A percentile compares a stretch with the other conserved stretches of the same genome.
These are phyloP conservation scores for Pythium guiyangense DNA, from an alignment of 352 stramenopile species.

Conservation along the genomic window DNA sequence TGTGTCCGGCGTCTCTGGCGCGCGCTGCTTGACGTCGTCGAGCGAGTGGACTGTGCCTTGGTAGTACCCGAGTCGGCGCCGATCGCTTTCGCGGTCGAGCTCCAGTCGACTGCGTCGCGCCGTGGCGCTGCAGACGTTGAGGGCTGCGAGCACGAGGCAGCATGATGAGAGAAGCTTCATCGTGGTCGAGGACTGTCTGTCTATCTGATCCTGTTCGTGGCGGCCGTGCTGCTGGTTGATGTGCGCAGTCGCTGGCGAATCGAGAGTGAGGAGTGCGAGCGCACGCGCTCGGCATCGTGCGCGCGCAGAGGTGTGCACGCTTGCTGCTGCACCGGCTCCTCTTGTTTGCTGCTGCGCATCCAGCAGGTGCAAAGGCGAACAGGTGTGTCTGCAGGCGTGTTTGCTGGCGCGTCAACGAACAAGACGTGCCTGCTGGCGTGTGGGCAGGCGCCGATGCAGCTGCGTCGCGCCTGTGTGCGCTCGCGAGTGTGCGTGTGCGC, in stretches of 20 bases:
- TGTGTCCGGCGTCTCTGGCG: background rate
- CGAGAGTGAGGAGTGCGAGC: constrained; percentile 8
- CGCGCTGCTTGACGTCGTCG: constrained; percentile 10
- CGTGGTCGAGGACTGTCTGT: background rate
- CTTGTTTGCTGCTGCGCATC: background rate
- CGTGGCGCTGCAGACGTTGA: constrained; percentile 3
- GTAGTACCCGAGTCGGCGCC: constrained; percentile 3
- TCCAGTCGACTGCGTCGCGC: constrained; percentile 1
- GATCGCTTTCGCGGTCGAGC: background rate
- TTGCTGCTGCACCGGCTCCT: background rate
- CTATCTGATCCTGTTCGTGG: background rate
- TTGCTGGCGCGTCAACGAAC: too few species aligned
- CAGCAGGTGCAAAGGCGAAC: too few species aligned
- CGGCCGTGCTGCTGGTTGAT: background rate
- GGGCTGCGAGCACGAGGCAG: constrained; percentile 11
- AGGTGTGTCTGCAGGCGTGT: too few species aligned
- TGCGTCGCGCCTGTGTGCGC: too few species aligned
- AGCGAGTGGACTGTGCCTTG: constrained; percentile 8
- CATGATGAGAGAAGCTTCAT: constrained; percentile 13
- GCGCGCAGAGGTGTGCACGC: background rate
- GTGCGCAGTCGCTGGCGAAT: constrained; percentile 12
- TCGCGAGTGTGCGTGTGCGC: too few species aligned
- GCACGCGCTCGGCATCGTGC: background rate
- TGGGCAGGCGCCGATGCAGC: too few species aligned
- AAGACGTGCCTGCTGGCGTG: too few species aligned